Evolutionary conservation across 306 rosid genomes (phyloP).

Genomic region (Vigna nakashimae): DNA sequence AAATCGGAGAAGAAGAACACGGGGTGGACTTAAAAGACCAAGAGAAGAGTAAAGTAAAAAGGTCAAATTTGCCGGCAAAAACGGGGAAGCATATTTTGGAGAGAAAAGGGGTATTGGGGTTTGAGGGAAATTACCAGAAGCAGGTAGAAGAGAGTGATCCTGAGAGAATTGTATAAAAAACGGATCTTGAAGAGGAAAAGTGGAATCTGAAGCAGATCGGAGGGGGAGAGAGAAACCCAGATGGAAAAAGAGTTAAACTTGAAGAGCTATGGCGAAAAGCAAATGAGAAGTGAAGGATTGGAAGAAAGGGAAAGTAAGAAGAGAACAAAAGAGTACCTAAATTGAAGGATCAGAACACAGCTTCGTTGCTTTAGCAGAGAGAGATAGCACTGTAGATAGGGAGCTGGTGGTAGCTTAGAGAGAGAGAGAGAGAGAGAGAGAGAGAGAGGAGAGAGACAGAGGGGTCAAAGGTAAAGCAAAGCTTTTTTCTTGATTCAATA

Average conservation of each 20-base stretch:
- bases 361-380: constrained; percentile 57
- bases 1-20: background rate
- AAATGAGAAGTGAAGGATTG: constrained; percentile 49
- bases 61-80: constrained; percentile 40
- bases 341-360: constrained; percentile 58
- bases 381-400: constrained; percentile 45
- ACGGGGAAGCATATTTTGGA: constrained; percentile 37
- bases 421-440: constrained; percentile 36
- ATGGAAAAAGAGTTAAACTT: constrained; percentile 47
- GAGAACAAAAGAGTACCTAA: constrained; percentile 63
- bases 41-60: constrained; percentile 38
- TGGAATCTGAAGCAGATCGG: constrained; percentile 70
- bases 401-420: constrained; percentile 41
- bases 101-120: constrained; percentile 24
- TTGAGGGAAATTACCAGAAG: constrained; percentile 26
- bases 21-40: constrained; percentile 21
- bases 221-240: constrained; percentile 54
- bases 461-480: constrained; percentile 69
- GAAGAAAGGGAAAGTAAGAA: constrained; percentile 52
- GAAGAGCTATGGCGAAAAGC: constrained; percentile 33
- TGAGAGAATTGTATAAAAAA: constrained; percentile 50
- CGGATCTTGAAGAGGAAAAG: constrained; percentile 62
- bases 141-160: constrained; percentile 42
- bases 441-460: constrained; percentile 51
- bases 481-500: constrained; percentile 44